Conservation (phyloP, 148 eudicot genomes). For the Limonium bicolor region DNA sequence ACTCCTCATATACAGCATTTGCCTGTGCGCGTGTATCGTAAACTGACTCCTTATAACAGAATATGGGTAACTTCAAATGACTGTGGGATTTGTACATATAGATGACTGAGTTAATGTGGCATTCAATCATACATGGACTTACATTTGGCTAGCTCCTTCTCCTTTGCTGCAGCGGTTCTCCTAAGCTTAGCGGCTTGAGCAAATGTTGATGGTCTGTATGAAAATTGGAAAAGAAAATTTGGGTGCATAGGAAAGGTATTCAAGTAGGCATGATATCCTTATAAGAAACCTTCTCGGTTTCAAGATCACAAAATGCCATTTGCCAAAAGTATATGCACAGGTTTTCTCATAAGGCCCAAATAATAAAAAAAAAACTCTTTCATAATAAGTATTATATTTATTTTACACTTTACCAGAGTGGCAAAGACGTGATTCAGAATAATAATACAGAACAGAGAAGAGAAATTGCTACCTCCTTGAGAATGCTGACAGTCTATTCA, state of each 20-base stretch:
- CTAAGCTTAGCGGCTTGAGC: constrained; percentile 95
- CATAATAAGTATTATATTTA: background rate
- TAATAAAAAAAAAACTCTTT: background rate
- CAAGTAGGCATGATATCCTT: background rate
- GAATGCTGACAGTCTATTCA: background rate
- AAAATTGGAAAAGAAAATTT: background rate
- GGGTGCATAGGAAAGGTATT: background rate
- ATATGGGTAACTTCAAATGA: too few relatives aligned
- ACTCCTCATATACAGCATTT: too few relatives aligned
- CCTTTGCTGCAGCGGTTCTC: constrained; percentile 82
- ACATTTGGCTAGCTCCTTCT: constrained; percentile 86
- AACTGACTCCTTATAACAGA: too few relatives aligned
- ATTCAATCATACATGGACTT: too few relatives aligned
- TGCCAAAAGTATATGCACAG: background rate
- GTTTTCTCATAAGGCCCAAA: background rate
- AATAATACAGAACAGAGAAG: background rate
- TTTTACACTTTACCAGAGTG: background rate
- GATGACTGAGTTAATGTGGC: too few relatives aligned
- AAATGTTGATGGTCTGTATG: constrained; percentile 83
- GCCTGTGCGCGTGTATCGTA: too few relatives aligned
- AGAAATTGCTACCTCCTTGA: background rate
- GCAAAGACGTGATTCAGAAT: background rate
- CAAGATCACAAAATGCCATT: background rate
- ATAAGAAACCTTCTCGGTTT: background rate
- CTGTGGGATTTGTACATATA: too few relatives aligned